phyloP scores from a whole-genome alignment of 2,329 filamentous ascomycete genomes.

The Pestalotiopsis sp. region DNA sequence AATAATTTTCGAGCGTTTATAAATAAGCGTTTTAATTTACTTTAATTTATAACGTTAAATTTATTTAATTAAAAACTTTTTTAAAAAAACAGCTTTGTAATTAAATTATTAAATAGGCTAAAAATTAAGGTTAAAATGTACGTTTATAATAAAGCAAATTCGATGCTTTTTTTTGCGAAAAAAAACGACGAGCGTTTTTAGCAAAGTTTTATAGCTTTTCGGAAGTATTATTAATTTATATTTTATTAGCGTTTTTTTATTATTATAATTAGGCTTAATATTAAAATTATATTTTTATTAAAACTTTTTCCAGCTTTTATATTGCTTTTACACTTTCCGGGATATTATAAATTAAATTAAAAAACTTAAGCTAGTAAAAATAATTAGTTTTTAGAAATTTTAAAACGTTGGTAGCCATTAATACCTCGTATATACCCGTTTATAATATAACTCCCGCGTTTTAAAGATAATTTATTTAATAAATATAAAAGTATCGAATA shows the following conservation, averaged over 20 bases:
- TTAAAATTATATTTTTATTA: conserved; percentile 5
- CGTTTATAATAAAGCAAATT: conserved; percentile 31
- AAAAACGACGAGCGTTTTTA: conserved; percentile 34
- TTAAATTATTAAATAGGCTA: conserved; percentile 25
- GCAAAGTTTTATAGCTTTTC: conserved; percentile 17
- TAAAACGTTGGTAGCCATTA: conserved; percentile 25
- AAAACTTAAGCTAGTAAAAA: conserved; percentile 46
- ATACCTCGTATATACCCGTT: not conserved
- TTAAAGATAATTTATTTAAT: conserved; percentile 37
- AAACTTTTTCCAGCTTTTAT: conserved; percentile 18
- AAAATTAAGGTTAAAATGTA: conserved; percentile 38
- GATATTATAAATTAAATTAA: conserved; percentile 35
- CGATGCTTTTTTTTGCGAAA: conserved; percentile 20
- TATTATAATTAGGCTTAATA: not conserved
- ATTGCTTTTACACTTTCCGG: conserved; percentile 26
- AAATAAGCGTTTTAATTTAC: not conserved
- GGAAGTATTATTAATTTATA: not conserved
- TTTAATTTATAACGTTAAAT: conserved; percentile 9
- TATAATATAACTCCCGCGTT: conserved; percentile 6
- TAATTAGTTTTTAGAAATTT: conserved; percentile 37
- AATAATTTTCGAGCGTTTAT: too few species aligned
- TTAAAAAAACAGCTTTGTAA: conserved; percentile 18
- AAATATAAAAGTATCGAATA: conserved; percentile 33
- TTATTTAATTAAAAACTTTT: conserved; percentile 23
- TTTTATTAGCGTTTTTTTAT: not conserved